A percentile compares a stretch with the other conserved stretches of the same genome.
phyloP scores from a whole-genome alignment of 768 basidiomycete species.

The Amanita fuliginea region DNA sequence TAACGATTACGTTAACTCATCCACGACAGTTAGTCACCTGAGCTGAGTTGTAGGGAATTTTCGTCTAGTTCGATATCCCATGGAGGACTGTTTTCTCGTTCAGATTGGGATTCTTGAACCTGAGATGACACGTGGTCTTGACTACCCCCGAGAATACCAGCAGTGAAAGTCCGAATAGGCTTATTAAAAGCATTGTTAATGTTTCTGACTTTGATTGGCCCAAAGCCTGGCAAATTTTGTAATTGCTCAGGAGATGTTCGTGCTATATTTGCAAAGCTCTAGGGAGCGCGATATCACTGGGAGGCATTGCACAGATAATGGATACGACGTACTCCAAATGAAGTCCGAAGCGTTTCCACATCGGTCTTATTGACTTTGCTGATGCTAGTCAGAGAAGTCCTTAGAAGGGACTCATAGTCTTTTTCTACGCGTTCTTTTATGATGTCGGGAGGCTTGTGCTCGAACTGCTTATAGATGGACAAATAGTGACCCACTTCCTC shows the following conservation, averaged over 20 bases:
- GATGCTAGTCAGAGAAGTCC: conserved; percentile 76
- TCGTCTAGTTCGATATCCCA: conserved; percentile 37
- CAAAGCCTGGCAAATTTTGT: conserved; percentile 82
- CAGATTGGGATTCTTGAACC: not conserved
- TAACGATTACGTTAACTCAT: not conserved
- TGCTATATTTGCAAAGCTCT: conserved; percentile 85
- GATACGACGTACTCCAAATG: conserved; percentile 70
- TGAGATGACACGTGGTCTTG: not conserved
- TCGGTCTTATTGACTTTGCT: conserved; percentile 97
- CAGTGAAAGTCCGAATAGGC: conserved; percentile 66
- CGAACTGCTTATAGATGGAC: conserved; percentile 84
- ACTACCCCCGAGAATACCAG: conserved; percentile 25
- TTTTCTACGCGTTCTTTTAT: conserved; percentile 94
- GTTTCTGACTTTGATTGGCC: conserved; percentile 86
- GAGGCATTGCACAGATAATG: not conserved
- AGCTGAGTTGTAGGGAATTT: not conserved
- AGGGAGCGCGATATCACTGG: conserved; percentile 1
- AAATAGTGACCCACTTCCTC: conserved; percentile 94
- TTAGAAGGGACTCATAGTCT: conserved; percentile 73
- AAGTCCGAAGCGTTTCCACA: conserved; percentile 80
- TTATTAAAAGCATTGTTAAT: conserved; percentile 87
- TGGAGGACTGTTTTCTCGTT: conserved; percentile 41
- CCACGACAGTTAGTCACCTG: conserved; percentile 26
- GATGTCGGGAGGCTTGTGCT: conserved; percentile 84
- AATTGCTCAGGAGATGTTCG: conserved; percentile 64